Percentiles rank a stretch among this genome's conserved stretches.
phyloP scores from a whole-genome alignment of 768 basidiomycete species.

The Exidia glandulosa region DNA sequence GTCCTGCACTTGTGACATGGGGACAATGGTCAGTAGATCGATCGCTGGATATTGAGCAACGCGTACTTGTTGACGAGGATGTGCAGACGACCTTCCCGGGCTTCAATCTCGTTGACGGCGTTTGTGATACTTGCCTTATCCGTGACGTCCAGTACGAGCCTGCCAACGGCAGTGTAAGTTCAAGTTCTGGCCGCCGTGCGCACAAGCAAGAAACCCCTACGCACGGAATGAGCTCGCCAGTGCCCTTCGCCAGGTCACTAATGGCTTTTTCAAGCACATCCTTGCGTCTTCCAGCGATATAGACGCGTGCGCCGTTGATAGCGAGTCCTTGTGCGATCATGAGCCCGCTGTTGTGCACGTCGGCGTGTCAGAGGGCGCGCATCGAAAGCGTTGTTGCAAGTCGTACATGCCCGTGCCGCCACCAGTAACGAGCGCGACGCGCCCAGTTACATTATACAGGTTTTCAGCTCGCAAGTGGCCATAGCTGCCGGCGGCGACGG shows the following conservation, averaged over 20 bases:
- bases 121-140: constrained; percentile 51
- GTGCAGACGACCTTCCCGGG: constrained; percentile 59
- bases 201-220: constrained; percentile 7
- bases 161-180: constrained; percentile 12
- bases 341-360: constrained; percentile 23
- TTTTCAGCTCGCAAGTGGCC: constrained; percentile 26
- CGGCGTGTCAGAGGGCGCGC: neutral
- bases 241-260: constrained; percentile 21
- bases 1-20: constrained; percentile 49
- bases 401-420: constrained; percentile 36
- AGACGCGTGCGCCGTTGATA: constrained; percentile 68
- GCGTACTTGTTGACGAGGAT: constrained; percentile 72
- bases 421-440: constrained; percentile 39
- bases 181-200: too few relatives aligned
- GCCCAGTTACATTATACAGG: constrained; percentile 39
- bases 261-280: constrained; percentile 41
- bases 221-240: constrained; percentile 49
- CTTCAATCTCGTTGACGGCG: constrained; percentile 41
- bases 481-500: neutral
- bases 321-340: constrained; percentile 68
- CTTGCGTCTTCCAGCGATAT: constrained; percentile 61
- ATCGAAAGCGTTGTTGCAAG: neutral
- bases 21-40: neutral
- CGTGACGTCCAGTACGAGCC: constrained; percentile 63
- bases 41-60: neutral